A percentile compares a stretch with the other conserved stretches of the same genome.
These are phyloP conservation scores for Fusarium stilboides DNA, from an alignment of 2,329 filamentous ascomycete species.

Conservation along the genomic window DNA sequence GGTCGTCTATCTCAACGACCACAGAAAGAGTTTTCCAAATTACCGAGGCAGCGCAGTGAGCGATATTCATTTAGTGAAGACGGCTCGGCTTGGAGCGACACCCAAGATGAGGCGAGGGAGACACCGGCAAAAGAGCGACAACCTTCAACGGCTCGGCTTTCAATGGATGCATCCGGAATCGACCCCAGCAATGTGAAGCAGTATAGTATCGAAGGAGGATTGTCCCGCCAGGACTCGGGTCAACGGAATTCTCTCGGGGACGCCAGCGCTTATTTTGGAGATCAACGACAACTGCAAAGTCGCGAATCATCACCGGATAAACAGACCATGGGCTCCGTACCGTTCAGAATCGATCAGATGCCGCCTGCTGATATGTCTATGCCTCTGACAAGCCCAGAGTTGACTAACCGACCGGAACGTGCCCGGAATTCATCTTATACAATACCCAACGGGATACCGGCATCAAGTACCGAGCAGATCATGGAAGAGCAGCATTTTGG, in stretches of 20 bases:
- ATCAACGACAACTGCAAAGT: slow-evolving; percentile 40
- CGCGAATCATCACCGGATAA: slow-evolving; percentile 47
- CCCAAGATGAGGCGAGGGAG: slow-evolving; percentile 47
- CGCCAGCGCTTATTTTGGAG: slow-evolving; percentile 35
- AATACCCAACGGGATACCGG: slow-evolving; percentile 44
- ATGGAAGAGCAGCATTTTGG: slow-evolving; percentile 50
- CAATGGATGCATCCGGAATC: slow-evolving; percentile 26
- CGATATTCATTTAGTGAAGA: slow-evolving; percentile 50
- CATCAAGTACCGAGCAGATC: slow-evolving; percentile 39
- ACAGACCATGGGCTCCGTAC: slow-evolving; percentile 29
- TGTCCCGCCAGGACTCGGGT: slow-evolving; percentile 29
- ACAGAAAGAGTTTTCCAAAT: slow-evolving; percentile 46
- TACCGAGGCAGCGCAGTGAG: slow-evolving; percentile 37
- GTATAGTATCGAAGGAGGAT: slow-evolving; percentile 8
- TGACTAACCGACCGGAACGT: slow-evolving; percentile 40
- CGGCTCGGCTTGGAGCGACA: slow-evolving; percentile 50
- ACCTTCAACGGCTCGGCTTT: slow-evolving; percentile 11
- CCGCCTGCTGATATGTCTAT: slow-evolving; percentile 43
- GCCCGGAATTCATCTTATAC: slow-evolving; percentile 41
- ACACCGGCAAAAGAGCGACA: slow-evolving; percentile 38
- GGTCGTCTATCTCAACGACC: slow-evolving; percentile 47
- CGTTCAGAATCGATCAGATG: slow-evolving; percentile 43
- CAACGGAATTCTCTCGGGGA: slow-evolving; percentile 35
- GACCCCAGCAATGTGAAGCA: slow-evolving; percentile 16
- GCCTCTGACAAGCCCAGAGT: slow-evolving; percentile 41